Base-by-base conservation (phyloP, 768 basidiomycete species). In the Brasilioporus rufonigricans region DNA sequence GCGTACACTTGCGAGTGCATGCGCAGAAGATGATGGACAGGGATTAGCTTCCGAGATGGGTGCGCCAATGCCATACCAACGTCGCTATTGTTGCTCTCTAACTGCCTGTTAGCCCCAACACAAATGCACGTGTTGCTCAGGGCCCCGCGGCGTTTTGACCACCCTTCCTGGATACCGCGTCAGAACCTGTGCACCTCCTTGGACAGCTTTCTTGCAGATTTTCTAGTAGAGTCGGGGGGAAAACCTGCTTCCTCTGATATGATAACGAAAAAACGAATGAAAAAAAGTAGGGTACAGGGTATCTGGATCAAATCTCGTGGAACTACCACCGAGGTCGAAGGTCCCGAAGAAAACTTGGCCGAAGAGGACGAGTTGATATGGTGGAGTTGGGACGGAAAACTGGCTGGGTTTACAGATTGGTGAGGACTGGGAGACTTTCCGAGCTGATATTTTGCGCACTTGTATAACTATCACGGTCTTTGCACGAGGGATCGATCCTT, bases 371-470 rank as follows among this genome's bases (percentile, higher is more conserved):
- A 80, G 56, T 61, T 74, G 65, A 79, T 81, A 48, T 81, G 79
- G 79, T 80, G 79, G 79, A 69, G 64, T 38, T 80, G 79, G 79
- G 69, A 80, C 36, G 78, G 79, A 13, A 79, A 74, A 58, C 53
- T 80, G 53, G 66, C 63, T 23, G 79, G 80, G 5, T 80, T 80
- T 59, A 55, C 69, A n/a, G 79, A 79, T 53, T 80, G 76, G 76
- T 79, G 45, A 68, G 12, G 48, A 29, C 27, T 29, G 27, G 5
- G 27, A 13, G 14, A 14, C 33, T 11, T 33, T 33, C 12, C 33
- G 3, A 14, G 12, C 3, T 13, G 33, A 13, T 33, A 14, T 12
- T 33, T 33, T 33, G 33, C 12, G 12, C 33, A 13, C 14, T 33
- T 33, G 33, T 33, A 33, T 11, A 33, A 33, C 14, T 12, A 14